These are phyloP conservation scores for Anacardium occidentale DNA, from an alignment of 345 rosid genomes.

Conservation along the genomic window DNA sequence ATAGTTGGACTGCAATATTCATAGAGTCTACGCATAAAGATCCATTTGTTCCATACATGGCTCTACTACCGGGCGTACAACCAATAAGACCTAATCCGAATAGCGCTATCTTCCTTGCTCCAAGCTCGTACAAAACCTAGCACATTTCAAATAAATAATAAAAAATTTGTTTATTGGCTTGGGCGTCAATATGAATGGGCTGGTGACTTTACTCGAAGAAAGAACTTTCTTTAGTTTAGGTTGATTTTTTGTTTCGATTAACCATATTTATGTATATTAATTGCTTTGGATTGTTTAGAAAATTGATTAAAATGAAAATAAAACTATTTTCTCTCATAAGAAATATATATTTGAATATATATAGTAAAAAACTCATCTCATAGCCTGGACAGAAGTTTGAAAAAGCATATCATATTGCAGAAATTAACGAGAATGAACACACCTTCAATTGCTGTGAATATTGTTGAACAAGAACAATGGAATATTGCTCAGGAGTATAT, in stretches of 20 bases:
- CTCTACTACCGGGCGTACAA: conserved; percentile 36
- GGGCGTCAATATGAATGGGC: no score
- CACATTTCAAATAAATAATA: not conserved
- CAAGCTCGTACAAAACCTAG: conserved; percentile 44
- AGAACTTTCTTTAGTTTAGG: no score
- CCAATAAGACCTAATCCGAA: conserved; percentile 46
- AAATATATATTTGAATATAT: no score
- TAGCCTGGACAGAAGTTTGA: no score
- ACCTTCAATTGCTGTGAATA: conserved; percentile 31
- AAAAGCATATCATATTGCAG: not conserved
- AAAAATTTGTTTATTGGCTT: no score
- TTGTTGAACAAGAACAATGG: conserved; percentile 18
- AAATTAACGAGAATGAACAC: not conserved
- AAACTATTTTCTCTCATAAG: no score
- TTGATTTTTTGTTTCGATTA: no score
- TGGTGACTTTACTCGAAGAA: no score
- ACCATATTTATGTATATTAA: no score
- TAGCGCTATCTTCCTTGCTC: conserved; percentile 48
- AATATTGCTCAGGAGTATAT: conserved; percentile 23
- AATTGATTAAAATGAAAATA: no score
- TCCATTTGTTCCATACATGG: conserved; percentile 16
- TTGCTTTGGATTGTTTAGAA: no score
- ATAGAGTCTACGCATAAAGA: conserved; percentile 33
- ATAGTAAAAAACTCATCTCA: no score
- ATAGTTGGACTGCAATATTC: conserved; percentile 41